These are phyloP conservation scores for Stephania japonica DNA, from an alignment of 164 flowering plant species.

Conservation along the genomic window DNA sequence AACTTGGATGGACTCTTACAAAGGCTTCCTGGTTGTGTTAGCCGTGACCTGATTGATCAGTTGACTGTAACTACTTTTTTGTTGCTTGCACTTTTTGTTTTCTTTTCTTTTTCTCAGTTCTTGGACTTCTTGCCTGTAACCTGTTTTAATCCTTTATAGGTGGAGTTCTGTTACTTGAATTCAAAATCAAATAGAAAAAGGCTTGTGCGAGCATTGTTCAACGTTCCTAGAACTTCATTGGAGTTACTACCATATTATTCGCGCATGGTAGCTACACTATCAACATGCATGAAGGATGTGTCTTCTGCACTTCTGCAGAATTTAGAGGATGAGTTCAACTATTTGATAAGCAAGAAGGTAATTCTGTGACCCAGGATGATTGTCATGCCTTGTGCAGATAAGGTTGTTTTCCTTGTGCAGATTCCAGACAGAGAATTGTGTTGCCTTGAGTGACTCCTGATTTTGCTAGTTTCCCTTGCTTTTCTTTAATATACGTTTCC, in stretches of 20 bases:
- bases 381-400: not conserved
- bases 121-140: not conserved
- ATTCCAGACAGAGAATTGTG: not conserved
- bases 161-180: slow-evolving; percentile 92
- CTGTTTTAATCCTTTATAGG: slow-evolving; percentile 41
- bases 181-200: slow-evolving; percentile 83
- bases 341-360: slow-evolving; percentile 87
- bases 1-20: slow-evolving; percentile 79
- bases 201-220: slow-evolving; percentile 87
- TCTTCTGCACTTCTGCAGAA: slow-evolving; percentile 67
- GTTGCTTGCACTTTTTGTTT: slow-evolving; percentile 5
- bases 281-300: slow-evolving; percentile 96
- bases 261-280: slow-evolving; percentile 93
- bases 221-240: slow-evolving; percentile 92
- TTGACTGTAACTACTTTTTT: slow-evolving; percentile 57
- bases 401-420: not conserved
- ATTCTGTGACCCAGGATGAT: not conserved
- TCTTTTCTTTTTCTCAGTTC: not conserved
- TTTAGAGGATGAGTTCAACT: slow-evolving; percentile 93
- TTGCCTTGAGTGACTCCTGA: not conserved
- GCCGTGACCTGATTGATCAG: slow-evolving; percentile 98
- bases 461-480: not conserved
- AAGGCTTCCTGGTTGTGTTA: slow-evolving; percentile 93
- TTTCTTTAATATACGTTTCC: not conserved
- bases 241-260: slow-evolving; percentile 93